Percentiles rank a stretch among this genome's conserved stretches.
phyloP scores from a whole-genome alignment of 1,139 yeast genomes.

The Petasospora rhodanensis region DNA sequence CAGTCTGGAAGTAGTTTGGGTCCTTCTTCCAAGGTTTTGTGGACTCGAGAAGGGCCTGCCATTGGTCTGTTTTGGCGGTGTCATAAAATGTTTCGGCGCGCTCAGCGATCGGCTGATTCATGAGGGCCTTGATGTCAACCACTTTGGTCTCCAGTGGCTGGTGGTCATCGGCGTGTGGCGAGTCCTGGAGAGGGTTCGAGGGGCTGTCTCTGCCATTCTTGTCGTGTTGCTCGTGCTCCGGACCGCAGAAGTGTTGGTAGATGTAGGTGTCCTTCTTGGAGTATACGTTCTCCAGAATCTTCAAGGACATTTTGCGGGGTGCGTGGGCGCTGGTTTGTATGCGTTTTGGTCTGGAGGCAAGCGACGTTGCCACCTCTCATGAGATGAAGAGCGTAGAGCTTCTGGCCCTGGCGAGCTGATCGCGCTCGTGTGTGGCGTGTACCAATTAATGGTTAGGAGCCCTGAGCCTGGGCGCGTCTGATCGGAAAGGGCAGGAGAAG shows the following conservation, averaged over 20 bases:
- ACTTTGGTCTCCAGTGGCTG: conserved; percentile 17
- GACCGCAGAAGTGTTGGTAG: conserved; percentile 12
- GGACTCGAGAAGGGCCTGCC: conserved; percentile 15
- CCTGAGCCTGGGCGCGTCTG: too few relatives aligned
- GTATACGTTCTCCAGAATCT: conserved; percentile 6
- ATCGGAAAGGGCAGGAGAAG: too few relatives aligned
- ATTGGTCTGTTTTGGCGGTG: conserved; percentile 10
- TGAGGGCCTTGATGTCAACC: conserved; percentile 14
- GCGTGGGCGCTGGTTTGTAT: too few relatives aligned
- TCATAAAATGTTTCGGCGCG: conserved; percentile 17
- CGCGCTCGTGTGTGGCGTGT: too few relatives aligned
- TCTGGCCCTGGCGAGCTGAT: too few relatives aligned
- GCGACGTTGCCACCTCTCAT: too few relatives aligned
- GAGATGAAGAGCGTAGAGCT: too few relatives aligned
- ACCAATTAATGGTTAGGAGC: too few relatives aligned
- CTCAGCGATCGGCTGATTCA: conserved; percentile 12
- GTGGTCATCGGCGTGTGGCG: conserved; percentile 1
- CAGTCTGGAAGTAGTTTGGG: conserved; percentile 61
- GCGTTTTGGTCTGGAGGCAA: too few relatives aligned
- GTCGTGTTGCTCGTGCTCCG: background rate
- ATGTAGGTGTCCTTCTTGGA: conserved; percentile 10
- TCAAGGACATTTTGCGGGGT: conserved; percentile 3
- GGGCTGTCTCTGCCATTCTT: too few relatives aligned
- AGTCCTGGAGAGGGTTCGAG: too few relatives aligned
- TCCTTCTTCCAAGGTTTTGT: conserved; percentile 43